A percentile compares a stretch with the other conserved stretches of the same genome.
phyloP scores from a whole-genome alignment of 169 alveolate species.

The Plasmodium berghei region DNA sequence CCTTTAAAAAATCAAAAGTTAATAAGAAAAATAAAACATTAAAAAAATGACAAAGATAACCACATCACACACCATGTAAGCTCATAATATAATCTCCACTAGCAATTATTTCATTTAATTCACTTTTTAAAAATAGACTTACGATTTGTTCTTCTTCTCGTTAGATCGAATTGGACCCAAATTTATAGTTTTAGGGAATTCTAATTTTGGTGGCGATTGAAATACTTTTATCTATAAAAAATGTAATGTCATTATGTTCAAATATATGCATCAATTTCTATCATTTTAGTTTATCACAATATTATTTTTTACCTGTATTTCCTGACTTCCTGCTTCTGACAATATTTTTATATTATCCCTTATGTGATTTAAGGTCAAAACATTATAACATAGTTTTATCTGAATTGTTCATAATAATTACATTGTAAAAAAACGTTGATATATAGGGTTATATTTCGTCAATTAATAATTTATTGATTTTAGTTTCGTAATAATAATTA shows the following conservation, averaged over 20 bases:
- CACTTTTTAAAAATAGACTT: slow-evolving; percentile 9
- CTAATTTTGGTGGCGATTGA: slow-evolving; percentile 34
- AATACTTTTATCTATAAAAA: slow-evolving; percentile 51
- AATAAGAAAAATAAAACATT: slow-evolving; percentile 4
- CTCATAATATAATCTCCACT: neutral
- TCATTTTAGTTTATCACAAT: neutral
- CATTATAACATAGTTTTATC: slow-evolving; percentile 64
- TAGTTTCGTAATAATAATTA: too few species aligned
- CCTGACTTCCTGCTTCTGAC: slow-evolving; percentile 61
- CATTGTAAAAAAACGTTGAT: slow-evolving; percentile 7
- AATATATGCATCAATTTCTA: neutral
- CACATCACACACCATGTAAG: neutral
- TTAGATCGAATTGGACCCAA: slow-evolving; percentile 65
- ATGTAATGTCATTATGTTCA: neutral
- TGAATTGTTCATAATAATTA: slow-evolving; percentile 1
- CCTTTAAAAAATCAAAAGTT: neutral
- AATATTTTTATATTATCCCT: slow-evolving; percentile 46
- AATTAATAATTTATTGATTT: too few species aligned
- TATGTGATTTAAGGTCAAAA: slow-evolving; percentile 35
- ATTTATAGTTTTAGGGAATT: slow-evolving; percentile 33
- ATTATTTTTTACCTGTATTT: slow-evolving; percentile 43
- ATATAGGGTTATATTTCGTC: too few species aligned
- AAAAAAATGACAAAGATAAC: neutral
- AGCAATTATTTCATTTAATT: neutral
- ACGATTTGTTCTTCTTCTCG: slow-evolving; percentile 61